Evolutionary conservation across 1,284 basidiomycete genomes (phyloP).

Genomic region (Papiliotrema terrestris): DNA sequence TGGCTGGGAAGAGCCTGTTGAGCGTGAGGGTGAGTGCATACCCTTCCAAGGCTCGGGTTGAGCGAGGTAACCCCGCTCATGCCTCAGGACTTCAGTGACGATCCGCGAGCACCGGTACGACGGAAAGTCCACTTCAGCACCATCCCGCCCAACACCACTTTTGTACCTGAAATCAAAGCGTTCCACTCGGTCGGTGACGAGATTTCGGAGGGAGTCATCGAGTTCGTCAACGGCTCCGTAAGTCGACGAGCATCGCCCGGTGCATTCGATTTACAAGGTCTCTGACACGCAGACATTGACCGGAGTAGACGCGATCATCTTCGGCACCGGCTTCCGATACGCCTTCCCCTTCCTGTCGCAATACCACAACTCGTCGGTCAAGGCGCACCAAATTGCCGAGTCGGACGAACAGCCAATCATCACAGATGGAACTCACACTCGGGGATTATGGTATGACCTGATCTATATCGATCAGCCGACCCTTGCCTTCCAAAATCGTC

Average conservation of each 20-base stretch:
- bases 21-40: slow-evolving; percentile 6
- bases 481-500: slow-evolving; percentile 15
- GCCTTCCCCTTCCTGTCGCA: slow-evolving; percentile 15
- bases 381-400: slow-evolving; percentile 8
- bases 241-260: background rate
- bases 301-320: slow-evolving; percentile 9
- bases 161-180: slow-evolving; percentile 8
- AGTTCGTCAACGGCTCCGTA: slow-evolving; percentile 8
- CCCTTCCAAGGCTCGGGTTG: too few relatives aligned
- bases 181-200: slow-evolving; percentile 2
- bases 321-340: slow-evolving; percentile 17
- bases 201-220: slow-evolving; percentile 3
- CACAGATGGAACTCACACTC: slow-evolving; percentile 10
- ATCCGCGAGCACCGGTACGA: slow-evolving; percentile 10
- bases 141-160: slow-evolving; percentile 8
- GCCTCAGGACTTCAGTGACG: slow-evolving; percentile 7
- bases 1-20: slow-evolving; percentile 6
- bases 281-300: slow-evolving; percentile 10
- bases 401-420: slow-evolving; percentile 12
- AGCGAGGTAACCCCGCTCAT: background rate
- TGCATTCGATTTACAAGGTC: too few relatives aligned
- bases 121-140: background rate
- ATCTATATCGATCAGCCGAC: slow-evolving; percentile 18
- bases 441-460: slow-evolving; percentile 9
- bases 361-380: slow-evolving; percentile 9